A percentile compares a stretch with the other conserved stretches of the same genome.
Conservation (phyloP, 78 protist species). For the Pigoraptor vietnamica region DNA sequence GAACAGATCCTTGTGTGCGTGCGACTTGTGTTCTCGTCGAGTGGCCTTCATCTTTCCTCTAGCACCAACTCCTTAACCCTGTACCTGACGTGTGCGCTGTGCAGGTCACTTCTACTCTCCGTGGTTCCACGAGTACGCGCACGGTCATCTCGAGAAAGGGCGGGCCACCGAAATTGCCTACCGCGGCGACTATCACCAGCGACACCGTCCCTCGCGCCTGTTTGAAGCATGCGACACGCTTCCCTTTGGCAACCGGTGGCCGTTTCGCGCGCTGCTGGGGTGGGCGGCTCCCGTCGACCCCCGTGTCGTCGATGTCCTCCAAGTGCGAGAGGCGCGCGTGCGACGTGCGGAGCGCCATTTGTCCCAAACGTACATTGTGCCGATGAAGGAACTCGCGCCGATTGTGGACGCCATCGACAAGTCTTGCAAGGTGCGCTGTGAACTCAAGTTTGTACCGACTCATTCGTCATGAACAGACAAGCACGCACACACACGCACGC, state of each 20-base stretch:
- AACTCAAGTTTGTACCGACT: background rate
- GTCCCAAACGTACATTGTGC: background rate
- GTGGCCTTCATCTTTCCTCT: background rate
- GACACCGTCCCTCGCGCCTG: background rate
- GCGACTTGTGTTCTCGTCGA: background rate
- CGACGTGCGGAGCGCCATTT: background rate
- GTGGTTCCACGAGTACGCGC: background rate
- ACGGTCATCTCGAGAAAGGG: background rate
- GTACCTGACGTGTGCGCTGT: too few species aligned
- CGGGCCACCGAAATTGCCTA: background rate
- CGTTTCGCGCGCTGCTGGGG: background rate
- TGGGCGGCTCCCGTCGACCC: background rate
- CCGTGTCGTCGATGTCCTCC: background rate
- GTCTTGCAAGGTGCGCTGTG: background rate
- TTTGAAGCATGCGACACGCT: background rate
- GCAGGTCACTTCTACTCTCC: background rate
- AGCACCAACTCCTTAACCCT: too few species aligned
- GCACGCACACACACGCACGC: too few species aligned
- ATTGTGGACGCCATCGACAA: background rate
- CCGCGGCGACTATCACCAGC: background rate
- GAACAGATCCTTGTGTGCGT: background rate
- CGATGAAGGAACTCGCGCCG: background rate
- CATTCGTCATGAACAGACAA: background rate
- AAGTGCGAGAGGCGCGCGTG: background rate
- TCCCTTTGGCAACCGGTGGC: background rate